Base-by-base conservation (phyloP, 345 rosid species). In the Salix arbutifolia region DNA sequence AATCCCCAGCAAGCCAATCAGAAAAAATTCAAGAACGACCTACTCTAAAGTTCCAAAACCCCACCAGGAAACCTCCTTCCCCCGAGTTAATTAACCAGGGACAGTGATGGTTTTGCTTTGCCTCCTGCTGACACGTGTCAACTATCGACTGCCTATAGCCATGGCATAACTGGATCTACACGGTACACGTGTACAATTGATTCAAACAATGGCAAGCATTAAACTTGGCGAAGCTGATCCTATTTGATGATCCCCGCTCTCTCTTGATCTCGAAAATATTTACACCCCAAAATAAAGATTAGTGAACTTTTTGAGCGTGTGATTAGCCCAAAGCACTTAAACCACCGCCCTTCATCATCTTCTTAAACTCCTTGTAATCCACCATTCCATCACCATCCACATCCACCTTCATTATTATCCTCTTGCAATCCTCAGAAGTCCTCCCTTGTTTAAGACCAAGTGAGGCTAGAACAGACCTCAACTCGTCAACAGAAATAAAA, bases 301-400 rank as follows among this genome's bases (percentile, higher is more conserved):
- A 33, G 33, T 37, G n/a, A 4, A 18, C 50, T 61, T 52, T 4
- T n/a, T n/a, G 64, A 38, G 42, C 17, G 7, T 3, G 14, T 50
- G 53, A 50, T 46, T 40, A 67, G 67, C 69, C 44, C 61, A 73
- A 33, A 67, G 77, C 77, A 44, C 56, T 67, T 46, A 82, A 79
- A 0, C 83, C 85, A 30, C 80, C 86, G 1, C 82, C 81, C 65
- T 78, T 84, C 89, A 86, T 86, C 89, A 84, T 86, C 50, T 79
- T 76, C 81, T 58, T 70, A 69, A 86, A 86, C 83, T 86, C 89
- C 19, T 60, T 74, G 37, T 68, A 84, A 83, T 86, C 26, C 66
- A 94, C 97, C 82, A 80, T 89, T 21, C 97, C 98, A 77, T 94
- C 97, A 5, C 98, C 97, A 64, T 94, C 98, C 14, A 58, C 91